Evolutionary conservation across 2,329 filamentous ascomycete species (phyloP).

Genomic region (Talaromyces marneffei): DNA sequence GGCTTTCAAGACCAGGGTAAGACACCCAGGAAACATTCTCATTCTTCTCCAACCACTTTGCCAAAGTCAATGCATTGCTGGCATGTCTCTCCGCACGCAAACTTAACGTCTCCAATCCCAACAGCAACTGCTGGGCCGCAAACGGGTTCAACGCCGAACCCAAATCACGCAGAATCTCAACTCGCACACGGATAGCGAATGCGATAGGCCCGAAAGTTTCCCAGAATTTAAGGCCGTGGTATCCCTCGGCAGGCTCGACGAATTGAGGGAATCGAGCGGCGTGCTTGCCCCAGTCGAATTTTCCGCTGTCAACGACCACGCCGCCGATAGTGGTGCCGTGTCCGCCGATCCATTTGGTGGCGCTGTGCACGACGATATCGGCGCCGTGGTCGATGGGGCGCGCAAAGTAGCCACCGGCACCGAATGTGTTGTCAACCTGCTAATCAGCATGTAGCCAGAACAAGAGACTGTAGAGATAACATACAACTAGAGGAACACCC

Average conservation of each 20-base stretch:
- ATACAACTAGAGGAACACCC: conserved; percentile 59
- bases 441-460: neutral
- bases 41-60: conserved; percentile 76
- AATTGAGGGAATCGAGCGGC: conserved; percentile 85
- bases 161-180: conserved; percentile 84
- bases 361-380: conserved; percentile 90
- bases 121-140: conserved; percentile 81
- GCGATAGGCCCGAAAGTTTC: conserved; percentile 78
- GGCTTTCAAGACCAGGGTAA: conserved; percentile 80
- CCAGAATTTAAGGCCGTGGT: conserved; percentile 89
- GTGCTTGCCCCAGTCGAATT: conserved; percentile 89
- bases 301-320: conserved; percentile 79
- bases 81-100: conserved; percentile 82
- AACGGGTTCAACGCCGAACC: conserved; percentile 82
- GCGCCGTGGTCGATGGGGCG: conserved; percentile 84
- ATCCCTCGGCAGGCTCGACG: conserved; percentile 77
- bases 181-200: conserved; percentile 78
- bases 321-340: conserved; percentile 90
- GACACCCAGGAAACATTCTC: conserved; percentile 86
- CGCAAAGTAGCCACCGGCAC: conserved; percentile 82
- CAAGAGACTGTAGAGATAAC: conserved; percentile 13
- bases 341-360: conserved; percentile 95
- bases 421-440: conserved; percentile 89
- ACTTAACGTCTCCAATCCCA: conserved; percentile 85
- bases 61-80: conserved; percentile 72